These are phyloP conservation scores for Barnettozyma pratensis DNA, from an alignment of 805 yeast species.

Conservation along the genomic window DNA sequence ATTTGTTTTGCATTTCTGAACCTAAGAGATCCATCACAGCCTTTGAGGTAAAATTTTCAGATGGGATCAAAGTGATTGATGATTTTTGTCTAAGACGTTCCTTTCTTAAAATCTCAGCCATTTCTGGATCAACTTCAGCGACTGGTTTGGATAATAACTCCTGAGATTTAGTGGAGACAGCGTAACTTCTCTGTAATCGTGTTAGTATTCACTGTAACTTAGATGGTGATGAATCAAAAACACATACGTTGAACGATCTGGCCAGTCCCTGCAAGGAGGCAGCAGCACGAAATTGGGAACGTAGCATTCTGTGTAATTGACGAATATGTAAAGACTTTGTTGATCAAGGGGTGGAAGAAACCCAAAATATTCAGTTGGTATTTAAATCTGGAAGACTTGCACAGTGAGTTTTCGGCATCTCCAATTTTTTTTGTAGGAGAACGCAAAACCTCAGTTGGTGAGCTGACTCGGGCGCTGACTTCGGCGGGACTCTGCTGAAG, in stretches of 20 bases:
- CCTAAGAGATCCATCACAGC: conserved; percentile 96
- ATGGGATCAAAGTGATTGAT: conserved; percentile 90
- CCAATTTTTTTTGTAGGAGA: not conserved
- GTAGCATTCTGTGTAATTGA: conserved; percentile 1
- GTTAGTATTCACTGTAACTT: too few relatives aligned
- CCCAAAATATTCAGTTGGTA: not conserved
- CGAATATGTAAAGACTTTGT: too few relatives aligned
- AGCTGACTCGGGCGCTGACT: not conserved
- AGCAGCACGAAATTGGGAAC: conserved; percentile 4
- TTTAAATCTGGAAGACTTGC: not conserved
- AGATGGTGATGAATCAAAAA: not conserved
- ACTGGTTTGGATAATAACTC: conserved; percentile 9
- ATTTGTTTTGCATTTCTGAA: conserved; percentile 96
- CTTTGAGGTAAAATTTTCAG: conserved; percentile 94
- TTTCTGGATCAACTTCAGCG: conserved; percentile 70
- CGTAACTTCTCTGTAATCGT: conserved; percentile 7
- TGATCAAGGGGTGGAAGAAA: not conserved
- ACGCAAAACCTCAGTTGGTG: not conserved
- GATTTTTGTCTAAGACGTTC: conserved; percentile 91
- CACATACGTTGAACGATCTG: conserved; percentile 2
- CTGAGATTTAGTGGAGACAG: conserved; percentile 9
- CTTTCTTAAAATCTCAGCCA: conserved; percentile 63
- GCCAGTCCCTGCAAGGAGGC: conserved; percentile 2
- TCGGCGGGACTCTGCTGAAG: not conserved
- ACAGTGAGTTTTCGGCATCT: too few relatives aligned